Conservation (phyloP, 2,329 filamentous ascomycete species). For the Colletotrichum spinosum region DNA sequence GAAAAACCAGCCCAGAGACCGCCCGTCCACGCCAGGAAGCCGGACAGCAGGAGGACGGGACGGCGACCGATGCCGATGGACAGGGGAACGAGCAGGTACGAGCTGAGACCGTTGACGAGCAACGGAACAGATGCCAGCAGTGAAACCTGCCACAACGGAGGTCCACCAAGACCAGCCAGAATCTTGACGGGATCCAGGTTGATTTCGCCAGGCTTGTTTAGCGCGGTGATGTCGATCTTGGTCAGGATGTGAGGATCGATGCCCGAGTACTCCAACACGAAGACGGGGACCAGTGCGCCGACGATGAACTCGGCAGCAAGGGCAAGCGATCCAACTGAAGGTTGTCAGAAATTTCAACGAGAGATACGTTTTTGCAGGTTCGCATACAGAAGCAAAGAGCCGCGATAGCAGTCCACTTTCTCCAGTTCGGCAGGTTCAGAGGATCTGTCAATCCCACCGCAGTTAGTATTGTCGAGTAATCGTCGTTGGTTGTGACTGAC, state of each 20-base stretch:
- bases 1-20: constrained; percentile 51
- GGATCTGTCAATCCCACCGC: constrained; percentile 41
- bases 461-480: constrained; percentile 9
- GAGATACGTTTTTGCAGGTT: neutral
- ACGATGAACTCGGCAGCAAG: constrained; percentile 42
- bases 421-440: constrained; percentile 45
- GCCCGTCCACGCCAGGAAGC: constrained; percentile 48
- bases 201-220: constrained; percentile 34
- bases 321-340: constrained; percentile 36
- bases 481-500: constrained; percentile 25
- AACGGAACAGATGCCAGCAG: constrained; percentile 49
- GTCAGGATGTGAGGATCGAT: constrained; percentile 46
- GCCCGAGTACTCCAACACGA: constrained; percentile 49
- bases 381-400: constrained; percentile 46
- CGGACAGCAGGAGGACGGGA: constrained; percentile 49
- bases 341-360: neutral
- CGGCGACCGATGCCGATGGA: constrained; percentile 51
- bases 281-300: constrained; percentile 47
- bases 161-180: constrained; percentile 43
- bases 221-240: constrained; percentile 39
- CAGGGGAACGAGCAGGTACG: constrained; percentile 52
- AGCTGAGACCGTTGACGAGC: constrained; percentile 49
- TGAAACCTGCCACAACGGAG: constrained; percentile 45
- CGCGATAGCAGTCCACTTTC: constrained; percentile 46
- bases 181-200: constrained; percentile 45